Base-by-base conservation (phyloP, 2,329 filamentous ascomycete species). In the Hypoxylon rubiginosum region DNA sequence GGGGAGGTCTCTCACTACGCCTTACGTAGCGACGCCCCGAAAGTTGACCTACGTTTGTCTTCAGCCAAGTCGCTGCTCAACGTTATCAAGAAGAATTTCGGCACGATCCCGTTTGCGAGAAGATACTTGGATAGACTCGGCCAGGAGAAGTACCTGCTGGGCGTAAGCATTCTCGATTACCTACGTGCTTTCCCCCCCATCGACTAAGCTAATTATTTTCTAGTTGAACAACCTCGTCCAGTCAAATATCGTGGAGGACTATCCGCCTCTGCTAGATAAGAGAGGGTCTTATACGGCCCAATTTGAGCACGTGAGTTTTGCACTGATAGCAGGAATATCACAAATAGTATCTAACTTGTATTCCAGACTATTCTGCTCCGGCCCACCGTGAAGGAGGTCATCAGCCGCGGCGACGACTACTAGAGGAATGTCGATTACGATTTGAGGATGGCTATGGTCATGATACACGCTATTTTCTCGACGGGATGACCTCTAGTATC, bases 241-340 rank as follows among this genome's bases (percentile, higher is more conserved):
- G 45, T 89, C 85, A 62, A 94, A 93, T 63, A 92, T 97, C 72
- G 92, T 97, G 46, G 92, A 97, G 81, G 89, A 92, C 46, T 97
- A 97, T 78, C 93, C 94, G 41, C 94, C 94, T 30, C 84, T 97
- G 73, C 90, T 92, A 72, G 94, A 97, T 82, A 90, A 94, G 81
- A 97, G 97, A 86, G 95, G 95, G 64, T 97, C 92, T 26, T 97
- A 97, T 80, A 97, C 94, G 26, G 95, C 94, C 69, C 94, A 97
- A 79, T 97, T 90, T 77, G 94, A 97, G 84, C 94, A 97, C 83
- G 94, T 97, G 82, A 86, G 92, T 88, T 62, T 46, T n/a, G 1
- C 41, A 34, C 17, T 2, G 17, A 48, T 49, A 0, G 2, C 17
- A 19, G 15, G 13, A n/a, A 15, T 26, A 8, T 26, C 17, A 21